Evolutionary conservation across 768 basidiomycete genomes (phyloP).

Genomic region (Termitomyces sp.): DNA sequence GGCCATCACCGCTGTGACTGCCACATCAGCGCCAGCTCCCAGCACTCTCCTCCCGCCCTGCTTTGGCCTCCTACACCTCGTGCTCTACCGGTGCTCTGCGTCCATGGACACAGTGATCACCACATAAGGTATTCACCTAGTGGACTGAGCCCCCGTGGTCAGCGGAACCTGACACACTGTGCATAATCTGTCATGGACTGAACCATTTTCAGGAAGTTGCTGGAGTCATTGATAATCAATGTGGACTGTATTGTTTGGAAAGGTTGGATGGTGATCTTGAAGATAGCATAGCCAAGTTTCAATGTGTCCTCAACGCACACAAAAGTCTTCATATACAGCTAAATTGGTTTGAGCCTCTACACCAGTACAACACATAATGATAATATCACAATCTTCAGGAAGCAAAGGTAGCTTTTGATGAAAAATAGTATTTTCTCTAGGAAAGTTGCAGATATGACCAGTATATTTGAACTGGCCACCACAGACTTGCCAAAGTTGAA

Average conservation of each 20-base stretch:
- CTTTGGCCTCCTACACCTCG: too few species aligned
- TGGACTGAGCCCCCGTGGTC: too few species aligned
- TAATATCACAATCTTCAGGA: constrained; percentile 5
- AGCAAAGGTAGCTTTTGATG: background rate
- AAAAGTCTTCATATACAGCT: constrained; percentile 5
- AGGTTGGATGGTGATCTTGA: background rate
- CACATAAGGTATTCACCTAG: too few species aligned
- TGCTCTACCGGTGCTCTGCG: too few species aligned
- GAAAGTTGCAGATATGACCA: constrained; percentile 2
- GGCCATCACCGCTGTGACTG: too few species aligned
- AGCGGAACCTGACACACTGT: too few species aligned
- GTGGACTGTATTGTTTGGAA: background rate
- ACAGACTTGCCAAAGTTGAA: background rate
- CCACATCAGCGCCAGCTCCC: too few species aligned
- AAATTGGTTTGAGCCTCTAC: constrained; percentile 1
- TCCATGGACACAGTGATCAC: too few species aligned
- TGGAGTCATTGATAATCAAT: constrained; percentile 5
- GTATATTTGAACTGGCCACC: background rate
- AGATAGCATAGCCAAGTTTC: constrained; percentile 1
- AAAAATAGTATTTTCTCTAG: background rate
- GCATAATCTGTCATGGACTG: constrained; percentile 3
- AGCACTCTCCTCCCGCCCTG: too few species aligned
- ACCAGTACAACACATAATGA: background rate
- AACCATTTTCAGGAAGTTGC: constrained; percentile 9
- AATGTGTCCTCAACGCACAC: background rate